phyloP scores from a whole-genome alignment of 2,329 filamentous ascomycete genomes.

The Aspergillus fijiensis region DNA sequence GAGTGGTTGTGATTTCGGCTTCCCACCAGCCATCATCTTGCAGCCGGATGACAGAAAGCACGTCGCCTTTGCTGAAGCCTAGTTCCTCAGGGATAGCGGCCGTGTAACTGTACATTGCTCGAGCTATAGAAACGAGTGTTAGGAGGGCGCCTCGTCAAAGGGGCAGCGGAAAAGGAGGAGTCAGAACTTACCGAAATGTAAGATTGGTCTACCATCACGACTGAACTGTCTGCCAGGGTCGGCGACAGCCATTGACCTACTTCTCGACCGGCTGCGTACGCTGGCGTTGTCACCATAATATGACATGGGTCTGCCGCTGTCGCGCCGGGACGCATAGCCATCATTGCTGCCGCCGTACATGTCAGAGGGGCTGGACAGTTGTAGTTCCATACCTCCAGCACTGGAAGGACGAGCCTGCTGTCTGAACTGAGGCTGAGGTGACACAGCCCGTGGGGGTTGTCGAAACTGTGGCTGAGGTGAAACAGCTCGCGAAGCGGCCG shows the following conservation, averaged over 20 bases:
- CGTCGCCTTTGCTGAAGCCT: conserved; percentile 87
- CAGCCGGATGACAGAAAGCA: conserved; percentile 80
- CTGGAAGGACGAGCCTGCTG: conserved; percentile 52
- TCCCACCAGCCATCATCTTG: conserved; percentile 99
- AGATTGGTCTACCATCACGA: conserved; percentile 77
- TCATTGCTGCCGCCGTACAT: conserved; percentile 51
- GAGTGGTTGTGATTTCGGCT: conserved; percentile 73
- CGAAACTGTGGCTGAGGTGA: conserved; percentile 12
- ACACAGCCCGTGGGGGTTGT: conserved; percentile 37
- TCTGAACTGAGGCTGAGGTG: conserved; percentile 54
- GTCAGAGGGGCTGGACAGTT: conserved; percentile 61
- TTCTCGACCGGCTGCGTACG: conserved; percentile 60
- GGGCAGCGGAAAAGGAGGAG: background rate
- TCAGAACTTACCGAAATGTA: conserved; percentile 82
- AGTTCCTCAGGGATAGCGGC: conserved; percentile 95
- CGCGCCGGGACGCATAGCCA: conserved; percentile 39
- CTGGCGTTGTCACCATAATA: conserved; percentile 50
- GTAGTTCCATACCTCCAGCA: conserved; percentile 63
- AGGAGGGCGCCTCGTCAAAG: background rate
- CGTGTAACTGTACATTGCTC: conserved; percentile 90
- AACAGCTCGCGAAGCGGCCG: conserved; percentile 9
- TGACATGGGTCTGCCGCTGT: conserved; percentile 45
- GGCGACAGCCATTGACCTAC: conserved; percentile 82
- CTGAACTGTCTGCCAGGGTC: conserved; percentile 71
- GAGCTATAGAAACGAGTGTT: conserved; percentile 58